A percentile compares a stretch with the other conserved stretches of the same genome.
phyloP scores from a whole-genome alignment of 202 grass and related monocot genomes.

The Setaria italica region DNA sequence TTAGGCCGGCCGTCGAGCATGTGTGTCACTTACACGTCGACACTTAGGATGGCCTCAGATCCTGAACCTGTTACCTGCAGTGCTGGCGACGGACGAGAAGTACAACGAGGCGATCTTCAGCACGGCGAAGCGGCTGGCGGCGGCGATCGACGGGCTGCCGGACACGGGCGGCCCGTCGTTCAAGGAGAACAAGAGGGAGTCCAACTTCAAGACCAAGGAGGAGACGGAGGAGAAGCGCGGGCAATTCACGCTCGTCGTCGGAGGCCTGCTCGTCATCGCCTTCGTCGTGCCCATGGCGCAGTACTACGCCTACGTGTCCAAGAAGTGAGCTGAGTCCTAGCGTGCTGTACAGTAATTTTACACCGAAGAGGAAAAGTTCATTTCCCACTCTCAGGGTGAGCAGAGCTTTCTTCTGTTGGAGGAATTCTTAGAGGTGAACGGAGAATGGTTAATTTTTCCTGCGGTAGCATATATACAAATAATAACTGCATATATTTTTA shows the following conservation, averaged over 20 bases:
- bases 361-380: slow-evolving; percentile 1
- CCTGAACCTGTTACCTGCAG: slow-evolving; percentile 38
- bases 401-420: slow-evolving; percentile 5
- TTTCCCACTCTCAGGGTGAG: neutral
- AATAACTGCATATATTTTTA: neutral
- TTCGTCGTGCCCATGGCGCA: slow-evolving; percentile 99
- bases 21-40: too few species aligned
- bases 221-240: slow-evolving; percentile 96
- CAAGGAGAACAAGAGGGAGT: slow-evolving; percentile 94
- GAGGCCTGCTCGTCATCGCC: slow-evolving; percentile 91
- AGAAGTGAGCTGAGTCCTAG: slow-evolving; percentile 61
- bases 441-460: slow-evolving; percentile 32
- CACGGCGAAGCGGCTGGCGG: slow-evolving; percentile 72
- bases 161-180: slow-evolving; percentile 81
- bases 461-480: neutral
- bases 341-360: slow-evolving; percentile 47
- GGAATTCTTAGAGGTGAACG: slow-evolving; percentile 47
- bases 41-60: too few species aligned
- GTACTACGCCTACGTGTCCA: slow-evolving; percentile 98
- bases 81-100: slow-evolving; percentile 94
- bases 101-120: slow-evolving; percentile 90
- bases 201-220: slow-evolving; percentile 87
- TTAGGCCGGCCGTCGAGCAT: neutral
- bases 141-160: slow-evolving; percentile 86
- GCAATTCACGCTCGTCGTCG: slow-evolving; percentile 95